These are phyloP conservation scores for Coemansia guatemalensis DNA, from an alignment of 192 early-diverging fungal species.

Conservation along the genomic window DNA sequence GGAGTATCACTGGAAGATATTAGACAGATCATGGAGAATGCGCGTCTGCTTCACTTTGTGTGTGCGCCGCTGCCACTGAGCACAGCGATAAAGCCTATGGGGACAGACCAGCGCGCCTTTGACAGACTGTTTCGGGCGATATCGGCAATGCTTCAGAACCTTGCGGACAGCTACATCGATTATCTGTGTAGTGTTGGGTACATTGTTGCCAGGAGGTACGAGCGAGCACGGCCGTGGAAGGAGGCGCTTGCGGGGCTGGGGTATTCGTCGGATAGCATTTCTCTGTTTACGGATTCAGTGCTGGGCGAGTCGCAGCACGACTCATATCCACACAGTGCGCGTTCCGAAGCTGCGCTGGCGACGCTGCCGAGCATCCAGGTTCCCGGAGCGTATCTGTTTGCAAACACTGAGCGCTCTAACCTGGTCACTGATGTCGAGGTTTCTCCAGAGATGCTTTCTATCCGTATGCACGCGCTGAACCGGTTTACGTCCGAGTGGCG, in stretches of 20 bases:
- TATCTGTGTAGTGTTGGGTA: slow-evolving; percentile 51
- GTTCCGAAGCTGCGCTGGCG: slow-evolving; percentile 6
- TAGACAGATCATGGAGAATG: slow-evolving; percentile 45
- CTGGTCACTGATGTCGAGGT: slow-evolving; percentile 51
- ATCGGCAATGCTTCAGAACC: slow-evolving; percentile 52
- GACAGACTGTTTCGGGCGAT: slow-evolving; percentile 34
- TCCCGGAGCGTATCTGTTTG: slow-evolving; percentile 48
- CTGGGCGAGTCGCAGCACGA: slow-evolving; percentile 15
- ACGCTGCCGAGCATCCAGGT: slow-evolving; percentile 38
- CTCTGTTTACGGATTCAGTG: slow-evolving; percentile 21
- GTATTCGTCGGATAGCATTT: slow-evolving; percentile 25
- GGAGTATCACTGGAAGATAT: slow-evolving; percentile 44
- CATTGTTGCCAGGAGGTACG: slow-evolving; percentile 41
- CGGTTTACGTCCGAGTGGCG: slow-evolving; percentile 53
- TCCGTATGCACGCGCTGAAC: slow-evolving; percentile 48
- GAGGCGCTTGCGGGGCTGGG: slow-evolving; percentile 35
- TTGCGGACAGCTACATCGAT: slow-evolving; percentile 51
- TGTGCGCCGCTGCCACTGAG: slow-evolving; percentile 47
- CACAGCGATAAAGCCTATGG: slow-evolving; percentile 29
- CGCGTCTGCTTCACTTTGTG: slow-evolving; percentile 50
- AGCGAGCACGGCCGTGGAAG: slow-evolving; percentile 34
- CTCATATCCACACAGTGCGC: slow-evolving; percentile 7
- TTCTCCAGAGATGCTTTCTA: slow-evolving; percentile 42
- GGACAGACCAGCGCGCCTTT: slow-evolving; percentile 35
- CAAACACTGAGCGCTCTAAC: slow-evolving; percentile 47